Evolutionary conservation across 2,329 filamentous ascomycete species (phyloP).

Genomic region (Monosporascus sp.): DNA sequence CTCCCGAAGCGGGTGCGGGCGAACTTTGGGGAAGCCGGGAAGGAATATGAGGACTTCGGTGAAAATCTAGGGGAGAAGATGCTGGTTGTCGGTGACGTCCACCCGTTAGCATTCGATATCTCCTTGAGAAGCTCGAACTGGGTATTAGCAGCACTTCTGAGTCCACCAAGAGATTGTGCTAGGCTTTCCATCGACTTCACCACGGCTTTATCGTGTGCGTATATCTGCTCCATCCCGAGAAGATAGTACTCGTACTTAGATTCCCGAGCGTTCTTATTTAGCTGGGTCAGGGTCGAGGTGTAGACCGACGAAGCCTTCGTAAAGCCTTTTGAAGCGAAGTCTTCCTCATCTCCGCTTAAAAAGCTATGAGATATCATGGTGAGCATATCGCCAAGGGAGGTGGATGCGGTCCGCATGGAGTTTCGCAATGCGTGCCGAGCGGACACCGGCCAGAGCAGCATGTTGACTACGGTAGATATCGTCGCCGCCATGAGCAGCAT

Average conservation of each 20-base stretch:
- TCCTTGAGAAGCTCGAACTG: slow-evolving; percentile 82
- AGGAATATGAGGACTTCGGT: slow-evolving; percentile 4
- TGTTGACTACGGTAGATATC: slow-evolving; percentile 66
- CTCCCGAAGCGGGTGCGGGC: slow-evolving; percentile 35
- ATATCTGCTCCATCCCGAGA: slow-evolving; percentile 71
- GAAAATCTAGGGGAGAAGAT: slow-evolving; percentile 24
- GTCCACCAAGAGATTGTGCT: slow-evolving; percentile 81
- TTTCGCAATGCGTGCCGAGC: slow-evolving; percentile 68
- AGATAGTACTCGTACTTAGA: slow-evolving; percentile 87
- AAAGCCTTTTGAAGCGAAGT: slow-evolving; percentile 64
- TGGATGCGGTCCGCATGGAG: slow-evolving; percentile 68
- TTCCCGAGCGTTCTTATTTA: slow-evolving; percentile 75
- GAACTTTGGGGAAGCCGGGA: slow-evolving; percentile 22
- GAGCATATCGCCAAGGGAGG: slow-evolving; percentile 74
- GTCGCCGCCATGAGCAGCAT: slow-evolving; percentile 76
- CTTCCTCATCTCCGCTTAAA: slow-evolving; percentile 73
- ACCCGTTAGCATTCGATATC: slow-evolving; percentile 28
- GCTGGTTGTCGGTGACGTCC: slow-evolving; percentile 25
- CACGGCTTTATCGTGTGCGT: slow-evolving; percentile 70
- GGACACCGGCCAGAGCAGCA: slow-evolving; percentile 72
- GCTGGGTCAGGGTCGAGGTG: slow-evolving; percentile 59
- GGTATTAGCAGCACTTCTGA: slow-evolving; percentile 82
- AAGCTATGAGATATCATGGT: slow-evolving; percentile 79
- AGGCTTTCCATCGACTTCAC: slow-evolving; percentile 81
- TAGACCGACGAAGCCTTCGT: slow-evolving; percentile 56